phyloP scores from a whole-genome alignment of 192 early-diverging fungal genomes.

The Coemansia sp. region DNA sequence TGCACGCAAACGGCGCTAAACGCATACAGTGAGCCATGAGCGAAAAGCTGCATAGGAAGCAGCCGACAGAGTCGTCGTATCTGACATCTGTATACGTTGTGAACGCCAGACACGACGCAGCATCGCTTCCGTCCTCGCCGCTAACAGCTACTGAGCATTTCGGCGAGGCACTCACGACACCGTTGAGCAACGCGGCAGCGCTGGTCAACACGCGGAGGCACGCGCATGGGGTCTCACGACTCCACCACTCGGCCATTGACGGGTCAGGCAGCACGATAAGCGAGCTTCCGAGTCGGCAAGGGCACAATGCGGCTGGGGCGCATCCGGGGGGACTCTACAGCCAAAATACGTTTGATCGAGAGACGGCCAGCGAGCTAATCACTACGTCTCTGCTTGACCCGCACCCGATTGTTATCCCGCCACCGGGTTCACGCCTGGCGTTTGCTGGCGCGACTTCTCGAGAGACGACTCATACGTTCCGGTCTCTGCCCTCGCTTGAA shows the following conservation, averaged over 20 bases:
- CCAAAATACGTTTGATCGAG: slow-evolving; percentile 9
- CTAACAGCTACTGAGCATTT: not conserved
- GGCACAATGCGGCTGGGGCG: not conserved
- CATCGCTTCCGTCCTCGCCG: slow-evolving; percentile 10
- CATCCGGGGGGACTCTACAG: not conserved
- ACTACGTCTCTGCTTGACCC: slow-evolving; percentile 47
- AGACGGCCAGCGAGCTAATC: slow-evolving; percentile 7
- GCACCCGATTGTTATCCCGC: slow-evolving; percentile 47
- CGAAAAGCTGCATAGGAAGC: slow-evolving; percentile 14
- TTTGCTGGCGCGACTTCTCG: slow-evolving; percentile 43
- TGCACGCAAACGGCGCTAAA: not conserved
- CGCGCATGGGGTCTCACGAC: slow-evolving; percentile 7
- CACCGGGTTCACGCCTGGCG: slow-evolving; percentile 46
- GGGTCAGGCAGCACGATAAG: slow-evolving; percentile 28
- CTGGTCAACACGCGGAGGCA: slow-evolving; percentile 18
- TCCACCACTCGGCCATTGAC: not conserved
- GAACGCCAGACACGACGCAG: slow-evolving; percentile 11
- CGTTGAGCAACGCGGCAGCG: slow-evolving; percentile 33
- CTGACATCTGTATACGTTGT: slow-evolving; percentile 10
- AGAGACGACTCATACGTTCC: slow-evolving; percentile 27
- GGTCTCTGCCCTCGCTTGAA: slow-evolving; percentile 65
- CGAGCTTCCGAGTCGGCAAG: not conserved
- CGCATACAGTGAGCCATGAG: slow-evolving; percentile 8
- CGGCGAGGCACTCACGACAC: not conserved
- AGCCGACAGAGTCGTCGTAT: slow-evolving; percentile 15